Conservation (phyloP, 306 rosid genomes). For the Heteromeles arbutifolia region DNA sequence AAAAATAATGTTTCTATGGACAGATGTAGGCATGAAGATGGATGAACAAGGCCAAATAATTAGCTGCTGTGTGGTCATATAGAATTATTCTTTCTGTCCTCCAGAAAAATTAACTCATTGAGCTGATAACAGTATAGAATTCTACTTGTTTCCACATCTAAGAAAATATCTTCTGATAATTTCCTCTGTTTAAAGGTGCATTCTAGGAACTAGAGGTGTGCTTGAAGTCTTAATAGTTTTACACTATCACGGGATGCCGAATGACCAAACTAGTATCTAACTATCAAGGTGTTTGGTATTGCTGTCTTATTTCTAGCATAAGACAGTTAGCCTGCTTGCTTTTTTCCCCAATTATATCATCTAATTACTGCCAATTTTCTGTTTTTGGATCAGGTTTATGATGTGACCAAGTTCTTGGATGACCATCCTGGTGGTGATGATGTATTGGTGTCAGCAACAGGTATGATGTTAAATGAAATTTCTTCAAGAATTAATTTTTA, state of each 20-base stretch:
- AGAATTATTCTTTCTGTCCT: not conserved
- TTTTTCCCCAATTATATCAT: not conserved
- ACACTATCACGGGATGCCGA: not conserved
- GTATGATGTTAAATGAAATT: conserved; percentile 12
- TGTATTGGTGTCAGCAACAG: conserved; percentile 49
- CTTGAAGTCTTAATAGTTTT: not conserved
- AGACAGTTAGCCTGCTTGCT: not conserved
- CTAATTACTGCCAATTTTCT: not conserved
- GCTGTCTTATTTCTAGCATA: not conserved
- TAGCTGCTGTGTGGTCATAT: not conserved
- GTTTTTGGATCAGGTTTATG: conserved; percentile 32
- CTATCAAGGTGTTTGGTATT: not conserved
- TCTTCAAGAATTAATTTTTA: not conserved
- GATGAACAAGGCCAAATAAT: not conserved
- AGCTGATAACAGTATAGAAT: not conserved
- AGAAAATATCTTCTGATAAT: not conserved
- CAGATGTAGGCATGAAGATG: not conserved
- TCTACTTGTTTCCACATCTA: not conserved
- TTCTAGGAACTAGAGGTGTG: not conserved
- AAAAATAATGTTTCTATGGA: not conserved
- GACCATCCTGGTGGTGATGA: conserved; percentile 66
- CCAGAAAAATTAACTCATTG: not conserved
- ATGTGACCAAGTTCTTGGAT: conserved; percentile 50
- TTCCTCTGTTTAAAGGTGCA: not conserved
- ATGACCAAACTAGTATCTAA: not conserved